phyloP scores from a whole-genome alignment of 495 filamentous ascomycete species.

The Cudoniella acicularis region DNA sequence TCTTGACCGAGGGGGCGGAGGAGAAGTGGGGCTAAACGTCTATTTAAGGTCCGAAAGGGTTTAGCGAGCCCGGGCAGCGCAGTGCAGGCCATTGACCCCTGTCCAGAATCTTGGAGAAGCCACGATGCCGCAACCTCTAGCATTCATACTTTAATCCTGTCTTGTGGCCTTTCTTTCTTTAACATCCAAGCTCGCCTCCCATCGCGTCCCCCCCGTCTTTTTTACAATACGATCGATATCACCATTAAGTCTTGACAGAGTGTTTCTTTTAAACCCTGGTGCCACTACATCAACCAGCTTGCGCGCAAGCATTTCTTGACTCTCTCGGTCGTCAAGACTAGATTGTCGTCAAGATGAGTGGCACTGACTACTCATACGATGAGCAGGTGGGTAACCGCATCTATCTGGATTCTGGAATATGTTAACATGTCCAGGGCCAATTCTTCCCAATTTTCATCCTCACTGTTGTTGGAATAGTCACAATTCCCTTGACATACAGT shows the following conservation, averaged over 20 bases:
- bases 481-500: constrained; percentile 85
- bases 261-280: background rate
- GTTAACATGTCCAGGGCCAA: constrained; percentile 61
- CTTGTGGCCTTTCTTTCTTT: background rate
- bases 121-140: background rate
- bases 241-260: background rate
- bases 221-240: background rate
- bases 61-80: too few relatives aligned
- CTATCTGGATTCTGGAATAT: background rate
- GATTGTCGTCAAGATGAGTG: constrained; percentile 25
- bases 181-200: background rate
- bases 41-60: background rate
- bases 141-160: background rate
- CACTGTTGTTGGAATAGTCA: constrained; percentile 82
- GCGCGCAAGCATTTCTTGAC: constrained; percentile 14
- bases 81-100: too few relatives aligned
- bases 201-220: background rate
- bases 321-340: constrained; percentile 17
- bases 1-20: too few relatives aligned
- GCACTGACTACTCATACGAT: constrained; percentile 93
- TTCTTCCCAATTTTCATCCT: constrained; percentile 99
- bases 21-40: background rate
- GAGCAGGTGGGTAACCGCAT: constrained; percentile 58
- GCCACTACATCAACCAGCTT: background rate
- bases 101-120: background rate